These are phyloP conservation scores for Podospora didyma DNA, from an alignment of 495 filamentous ascomycete species.

Conservation along the genomic window DNA sequence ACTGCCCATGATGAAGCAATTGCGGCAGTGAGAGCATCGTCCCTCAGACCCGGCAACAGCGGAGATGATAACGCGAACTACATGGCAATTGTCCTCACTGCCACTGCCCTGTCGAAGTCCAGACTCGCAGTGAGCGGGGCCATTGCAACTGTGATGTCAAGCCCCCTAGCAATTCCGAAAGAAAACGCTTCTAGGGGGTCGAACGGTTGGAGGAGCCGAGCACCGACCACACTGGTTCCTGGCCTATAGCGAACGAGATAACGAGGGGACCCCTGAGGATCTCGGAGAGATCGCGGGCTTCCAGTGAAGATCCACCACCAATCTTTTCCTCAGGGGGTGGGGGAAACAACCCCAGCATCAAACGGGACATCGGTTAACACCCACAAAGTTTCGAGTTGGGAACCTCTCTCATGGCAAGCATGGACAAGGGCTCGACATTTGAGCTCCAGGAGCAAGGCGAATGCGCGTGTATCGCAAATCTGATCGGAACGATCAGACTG, in stretches of 20 bases:
- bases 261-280: constrained; percentile 23
- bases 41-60: too few species aligned
- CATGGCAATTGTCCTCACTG: too few species aligned
- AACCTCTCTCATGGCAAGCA: background rate
- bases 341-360: constrained; percentile 4
- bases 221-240: constrained; percentile 12
- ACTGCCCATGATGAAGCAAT: too few species aligned
- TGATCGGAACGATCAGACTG: too few species aligned
- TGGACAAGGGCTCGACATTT: background rate
- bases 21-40: too few species aligned
- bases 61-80: too few species aligned
- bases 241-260: constrained; percentile 18
- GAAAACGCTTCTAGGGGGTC: background rate
- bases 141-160: background rate
- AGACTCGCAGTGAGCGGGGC: background rate
- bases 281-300: constrained; percentile 26
- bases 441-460: background rate
- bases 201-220: constrained; percentile 7
- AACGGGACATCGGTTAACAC: constrained; percentile 19
- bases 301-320: constrained; percentile 22
- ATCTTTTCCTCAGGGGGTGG: constrained; percentile 10
- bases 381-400: constrained; percentile 7
- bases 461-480: too few species aligned
- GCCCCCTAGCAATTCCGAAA: background rate
- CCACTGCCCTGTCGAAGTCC: too few species aligned